A percentile compares a stretch with the other conserved stretches of the same genome.
Evolutionary conservation across 306 rosid genomes (phyloP).

Genomic region (Rosa lucieae): DNA sequence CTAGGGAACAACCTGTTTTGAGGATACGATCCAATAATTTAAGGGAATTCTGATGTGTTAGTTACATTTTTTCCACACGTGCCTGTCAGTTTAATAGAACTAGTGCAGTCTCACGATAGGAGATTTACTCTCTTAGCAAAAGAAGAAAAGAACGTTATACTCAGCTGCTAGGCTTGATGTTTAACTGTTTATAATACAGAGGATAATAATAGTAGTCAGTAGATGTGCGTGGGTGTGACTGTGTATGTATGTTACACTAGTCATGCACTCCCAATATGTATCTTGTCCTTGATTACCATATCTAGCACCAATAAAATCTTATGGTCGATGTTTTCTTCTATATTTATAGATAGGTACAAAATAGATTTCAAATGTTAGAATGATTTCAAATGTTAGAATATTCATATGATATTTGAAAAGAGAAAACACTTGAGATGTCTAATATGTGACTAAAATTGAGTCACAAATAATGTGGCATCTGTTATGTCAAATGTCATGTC

Average conservation of each 20-base stretch:
- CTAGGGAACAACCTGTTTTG: neutral
- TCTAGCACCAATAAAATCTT: neutral
- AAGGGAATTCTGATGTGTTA: neutral
- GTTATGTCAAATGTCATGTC: too few species aligned
- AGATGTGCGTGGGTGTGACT: neutral
- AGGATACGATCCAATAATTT: neutral
- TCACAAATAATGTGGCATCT: too few species aligned
- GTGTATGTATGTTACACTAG: neutral
- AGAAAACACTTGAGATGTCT: too few species aligned
- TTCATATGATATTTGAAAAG: too few species aligned
- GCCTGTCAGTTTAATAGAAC: neutral
- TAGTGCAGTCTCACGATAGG: neutral
- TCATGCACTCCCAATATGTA: neutral
- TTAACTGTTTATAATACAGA: too few species aligned
- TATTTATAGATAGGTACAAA: too few species aligned
- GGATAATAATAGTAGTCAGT: neutral
- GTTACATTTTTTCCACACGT: neutral
- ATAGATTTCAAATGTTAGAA: too few species aligned
- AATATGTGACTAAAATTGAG: too few species aligned
- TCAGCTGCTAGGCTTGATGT: neutral
- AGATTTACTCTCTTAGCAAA: neutral
- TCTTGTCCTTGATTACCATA: neutral
- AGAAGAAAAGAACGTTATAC: neutral
- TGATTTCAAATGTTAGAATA: too few species aligned
- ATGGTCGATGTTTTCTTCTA: neutral